Evolutionary conservation across 2,329 filamentous ascomycete species (phyloP).

Genomic region (Alternaria triticina): DNA sequence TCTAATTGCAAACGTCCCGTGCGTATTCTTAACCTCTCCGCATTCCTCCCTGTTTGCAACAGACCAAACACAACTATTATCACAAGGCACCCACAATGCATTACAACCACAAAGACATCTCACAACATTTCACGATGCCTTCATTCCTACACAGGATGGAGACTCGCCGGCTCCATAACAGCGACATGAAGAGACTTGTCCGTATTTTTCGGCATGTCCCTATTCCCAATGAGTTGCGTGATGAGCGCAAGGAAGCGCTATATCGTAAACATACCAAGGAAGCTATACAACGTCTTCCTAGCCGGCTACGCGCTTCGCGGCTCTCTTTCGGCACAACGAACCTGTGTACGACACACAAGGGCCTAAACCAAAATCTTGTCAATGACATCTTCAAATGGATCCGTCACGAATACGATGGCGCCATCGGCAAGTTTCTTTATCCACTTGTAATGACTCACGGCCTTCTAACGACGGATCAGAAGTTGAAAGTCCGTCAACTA

Average conservation of each 20-base stretch:
- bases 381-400: slow-evolving; percentile 32
- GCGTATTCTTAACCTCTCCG: not conserved
- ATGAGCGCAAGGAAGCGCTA: not conserved
- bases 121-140: slow-evolving; percentile 9
- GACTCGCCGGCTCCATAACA: slow-evolving; percentile 24
- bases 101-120: not conserved
- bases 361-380: slow-evolving; percentile 26
- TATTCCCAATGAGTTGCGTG: not conserved
- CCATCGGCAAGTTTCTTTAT: slow-evolving; percentile 33
- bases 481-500: slow-evolving; percentile 28
- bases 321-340: slow-evolving; percentile 12
- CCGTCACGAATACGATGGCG: slow-evolving; percentile 28
- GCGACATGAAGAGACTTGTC: slow-evolving; percentile 34
- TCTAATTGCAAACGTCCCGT: not conserved
- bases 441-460: slow-evolving; percentile 29
- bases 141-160: slow-evolving; percentile 15
- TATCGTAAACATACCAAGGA: slow-evolving; percentile 17
- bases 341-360: slow-evolving; percentile 35
- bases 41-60: slow-evolving; percentile 2
- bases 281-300: slow-evolving; percentile 29
- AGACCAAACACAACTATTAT: not conserved
- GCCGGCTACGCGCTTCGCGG: slow-evolving; percentile 26
- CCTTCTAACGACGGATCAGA: slow-evolving; percentile 20
- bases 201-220: slow-evolving; percentile 23
- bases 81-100: not conserved